phyloP scores from a whole-genome alignment of 2,329 filamentous ascomycete genomes.

The Epichloe festucae region DNA sequence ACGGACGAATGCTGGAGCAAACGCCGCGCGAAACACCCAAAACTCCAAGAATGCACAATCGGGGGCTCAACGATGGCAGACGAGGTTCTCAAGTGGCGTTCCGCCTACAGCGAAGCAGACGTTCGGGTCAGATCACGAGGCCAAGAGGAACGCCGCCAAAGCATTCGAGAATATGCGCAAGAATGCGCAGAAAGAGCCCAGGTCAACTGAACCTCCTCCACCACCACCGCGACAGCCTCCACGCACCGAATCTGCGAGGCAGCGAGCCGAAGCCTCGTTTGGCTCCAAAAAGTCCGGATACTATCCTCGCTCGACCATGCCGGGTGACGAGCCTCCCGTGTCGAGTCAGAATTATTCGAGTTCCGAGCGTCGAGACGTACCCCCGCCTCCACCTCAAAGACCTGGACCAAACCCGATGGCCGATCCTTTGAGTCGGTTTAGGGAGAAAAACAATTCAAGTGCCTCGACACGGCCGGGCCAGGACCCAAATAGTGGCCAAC shows the following conservation, averaged over 20 bases:
- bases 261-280: constrained; percentile 43
- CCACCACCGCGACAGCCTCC: constrained; percentile 28
- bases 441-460: constrained; percentile 24
- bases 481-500: neutral
- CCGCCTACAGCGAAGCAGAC: constrained; percentile 30
- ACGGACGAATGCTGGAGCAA: constrained; percentile 18
- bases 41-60: constrained; percentile 15
- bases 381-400: constrained; percentile 7
- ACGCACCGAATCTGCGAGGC: constrained; percentile 37
- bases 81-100: constrained; percentile 27
- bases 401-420: constrained; percentile 16
- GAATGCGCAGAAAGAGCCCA: constrained; percentile 14
- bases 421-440: constrained; percentile 37
- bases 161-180: constrained; percentile 33
- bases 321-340: constrained; percentile 40
- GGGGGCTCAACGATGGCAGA: constrained; percentile 33
- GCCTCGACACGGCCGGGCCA: constrained; percentile 14
- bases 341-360: constrained; percentile 33
- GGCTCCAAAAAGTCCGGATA: constrained; percentile 37
- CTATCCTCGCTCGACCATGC: constrained; percentile 32
- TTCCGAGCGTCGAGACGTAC: constrained; percentile 12
- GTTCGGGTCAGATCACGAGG: constrained; percentile 20
- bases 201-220: constrained; percentile 15
- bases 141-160: constrained; percentile 27
- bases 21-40: constrained; percentile 6